phyloP scores from a whole-genome alignment of 257 asterid genomes.

The Ocimum tenuiflorum region DNA sequence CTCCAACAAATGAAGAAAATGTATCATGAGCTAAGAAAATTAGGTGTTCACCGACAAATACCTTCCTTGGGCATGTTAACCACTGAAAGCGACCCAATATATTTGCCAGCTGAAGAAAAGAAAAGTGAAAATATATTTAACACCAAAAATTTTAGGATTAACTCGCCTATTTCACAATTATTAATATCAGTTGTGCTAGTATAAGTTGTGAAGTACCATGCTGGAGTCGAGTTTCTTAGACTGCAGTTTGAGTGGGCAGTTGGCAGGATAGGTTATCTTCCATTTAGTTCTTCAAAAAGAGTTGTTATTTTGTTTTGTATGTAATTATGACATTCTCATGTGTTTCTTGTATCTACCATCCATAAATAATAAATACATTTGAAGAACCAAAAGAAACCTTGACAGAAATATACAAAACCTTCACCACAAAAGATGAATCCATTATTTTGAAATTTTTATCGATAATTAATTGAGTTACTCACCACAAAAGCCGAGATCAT shows the following conservation, averaged over 20 bases:
- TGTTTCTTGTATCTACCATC: neutral
- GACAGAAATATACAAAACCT: neutral
- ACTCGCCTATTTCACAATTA: neutral
- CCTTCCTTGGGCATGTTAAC: slow-evolving; percentile 98
- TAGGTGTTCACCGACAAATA: slow-evolving; percentile 24
- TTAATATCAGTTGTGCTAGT: neutral
- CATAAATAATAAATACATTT: neutral
- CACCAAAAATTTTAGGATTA: neutral
- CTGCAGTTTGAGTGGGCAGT: neutral
- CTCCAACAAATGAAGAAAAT: neutral
- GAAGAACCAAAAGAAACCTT: neutral
- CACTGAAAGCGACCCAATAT: slow-evolving; percentile 74
- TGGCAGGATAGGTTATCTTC: neutral
- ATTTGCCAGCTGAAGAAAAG: slow-evolving; percentile 75
- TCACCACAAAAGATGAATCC: neutral
- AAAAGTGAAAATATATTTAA: slow-evolving; percentile 7
- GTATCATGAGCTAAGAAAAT: neutral
- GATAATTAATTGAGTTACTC: slow-evolving; percentile 20
- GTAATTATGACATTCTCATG: neutral
- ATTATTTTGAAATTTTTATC: neutral
- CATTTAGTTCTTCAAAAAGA: neutral
- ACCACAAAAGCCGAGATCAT: slow-evolving; percentile 88
- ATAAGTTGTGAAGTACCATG: neutral
- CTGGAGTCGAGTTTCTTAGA: neutral
- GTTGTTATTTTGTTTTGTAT: neutral